These are phyloP conservation scores for Camelina neglecta DNA, from an alignment of 345 rosid species.

Conservation along the genomic window DNA sequence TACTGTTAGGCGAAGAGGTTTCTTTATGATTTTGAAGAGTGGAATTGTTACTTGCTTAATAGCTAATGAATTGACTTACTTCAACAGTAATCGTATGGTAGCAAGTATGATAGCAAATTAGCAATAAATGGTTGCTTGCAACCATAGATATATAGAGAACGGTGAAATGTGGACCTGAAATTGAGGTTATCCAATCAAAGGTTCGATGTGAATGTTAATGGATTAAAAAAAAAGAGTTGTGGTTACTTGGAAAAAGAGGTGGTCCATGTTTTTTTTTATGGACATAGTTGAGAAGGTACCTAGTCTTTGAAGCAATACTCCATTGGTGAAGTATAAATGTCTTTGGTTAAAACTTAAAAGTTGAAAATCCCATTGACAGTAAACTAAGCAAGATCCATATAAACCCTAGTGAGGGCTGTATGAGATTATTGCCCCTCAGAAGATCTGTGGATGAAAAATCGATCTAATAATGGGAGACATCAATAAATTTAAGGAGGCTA, in stretches of 20 bases:
- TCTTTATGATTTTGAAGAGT: background rate
- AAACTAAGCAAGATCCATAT: constrained; percentile 1
- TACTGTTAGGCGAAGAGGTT: background rate
- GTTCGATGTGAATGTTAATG: constrained; percentile 32
- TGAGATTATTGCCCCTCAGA: background rate
- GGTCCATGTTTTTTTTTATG: constrained; percentile 20
- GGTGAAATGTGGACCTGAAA: constrained; percentile 34
- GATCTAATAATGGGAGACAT: background rate
- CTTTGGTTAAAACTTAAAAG: constrained; percentile 1
- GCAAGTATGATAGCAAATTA: background rate
- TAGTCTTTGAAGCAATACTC: constrained; percentile 36
- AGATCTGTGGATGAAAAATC: background rate
- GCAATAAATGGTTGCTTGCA: constrained; percentile 15
- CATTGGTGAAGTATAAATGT: constrained; percentile 5
- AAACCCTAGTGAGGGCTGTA: background rate
- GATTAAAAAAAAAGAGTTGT: background rate
- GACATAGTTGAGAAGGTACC: constrained; percentile 18
- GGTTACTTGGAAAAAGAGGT: constrained; percentile 18
- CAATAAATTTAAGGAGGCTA: too few relatives aligned
- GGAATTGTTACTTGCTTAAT: background rate
- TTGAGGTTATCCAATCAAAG: constrained; percentile 30
- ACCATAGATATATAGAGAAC: constrained; percentile 10
- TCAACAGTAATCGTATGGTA: background rate
- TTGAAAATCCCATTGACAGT: background rate
- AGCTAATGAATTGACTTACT: constrained; percentile 17